These are phyloP conservation scores for Mortierella sp. DNA, from an alignment of 371 early-diverging fungal species.

Conservation along the genomic window DNA sequence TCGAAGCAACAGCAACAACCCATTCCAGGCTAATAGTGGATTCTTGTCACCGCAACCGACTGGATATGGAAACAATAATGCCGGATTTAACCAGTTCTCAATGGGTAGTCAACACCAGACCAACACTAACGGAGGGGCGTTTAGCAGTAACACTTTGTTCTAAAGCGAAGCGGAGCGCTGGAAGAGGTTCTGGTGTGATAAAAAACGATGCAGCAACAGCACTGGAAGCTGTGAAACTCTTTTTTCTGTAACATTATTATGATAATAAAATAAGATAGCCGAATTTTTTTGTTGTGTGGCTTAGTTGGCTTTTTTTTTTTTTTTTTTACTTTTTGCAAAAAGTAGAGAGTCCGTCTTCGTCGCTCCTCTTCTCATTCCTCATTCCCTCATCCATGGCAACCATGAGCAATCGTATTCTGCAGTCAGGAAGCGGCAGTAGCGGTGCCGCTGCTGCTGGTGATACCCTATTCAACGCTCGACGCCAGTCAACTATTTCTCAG, in stretches of 20 bases:
- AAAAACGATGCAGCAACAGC: neutral
- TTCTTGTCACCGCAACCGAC: conserved; percentile 36
- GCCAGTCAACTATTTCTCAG: conserved; percentile 47
- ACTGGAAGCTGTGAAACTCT: neutral
- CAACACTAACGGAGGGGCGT: conserved; percentile 33
- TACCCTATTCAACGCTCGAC: conserved; percentile 38
- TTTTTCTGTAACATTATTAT: neutral
- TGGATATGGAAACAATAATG: conserved; percentile 29
- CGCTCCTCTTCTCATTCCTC: conserved; percentile 8
- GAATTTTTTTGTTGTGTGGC: conserved; percentile 4
- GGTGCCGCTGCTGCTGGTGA: neutral
- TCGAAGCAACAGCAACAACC: conserved; percentile 39
- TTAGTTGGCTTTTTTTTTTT: neutral
- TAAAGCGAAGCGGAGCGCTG: neutral
- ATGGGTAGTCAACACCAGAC: neutral
- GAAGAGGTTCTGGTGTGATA: neutral
- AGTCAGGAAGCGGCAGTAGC: conserved; percentile 31
- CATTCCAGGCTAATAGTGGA: conserved; percentile 40
- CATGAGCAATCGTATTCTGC: conserved; percentile 49
- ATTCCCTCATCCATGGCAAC: neutral
- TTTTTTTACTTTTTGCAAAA: neutral
- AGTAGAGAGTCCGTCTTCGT: neutral
- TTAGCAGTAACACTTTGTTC: conserved; percentile 42
- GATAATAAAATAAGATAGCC: conserved; percentile 9
- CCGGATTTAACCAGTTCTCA: conserved; percentile 22